phyloP scores from a whole-genome alignment of 768 basidiomycete genomes.

The Harrya chromipes region DNA sequence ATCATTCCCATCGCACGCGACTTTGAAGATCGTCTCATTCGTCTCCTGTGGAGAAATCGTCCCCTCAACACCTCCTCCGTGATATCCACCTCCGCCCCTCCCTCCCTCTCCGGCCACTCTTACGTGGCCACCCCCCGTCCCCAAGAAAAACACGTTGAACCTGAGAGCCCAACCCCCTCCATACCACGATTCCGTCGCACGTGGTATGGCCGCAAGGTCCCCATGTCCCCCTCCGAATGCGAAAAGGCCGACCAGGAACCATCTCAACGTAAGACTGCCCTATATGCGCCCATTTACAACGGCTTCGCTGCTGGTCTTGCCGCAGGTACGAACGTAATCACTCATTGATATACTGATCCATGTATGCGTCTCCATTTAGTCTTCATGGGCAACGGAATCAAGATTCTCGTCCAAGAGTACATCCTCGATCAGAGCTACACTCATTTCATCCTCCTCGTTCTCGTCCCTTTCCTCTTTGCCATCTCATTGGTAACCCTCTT shows the following conservation, averaged over 20 bases:
- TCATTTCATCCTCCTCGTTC: conserved; percentile 41
- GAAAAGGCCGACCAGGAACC: conserved; percentile 25
- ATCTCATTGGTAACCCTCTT: conserved; percentile 40
- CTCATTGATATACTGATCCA: not conserved
- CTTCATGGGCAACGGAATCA: conserved; percentile 63
- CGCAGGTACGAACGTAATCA: conserved; percentile 8
- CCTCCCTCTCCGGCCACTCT: conserved; percentile 40
- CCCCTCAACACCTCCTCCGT: conserved; percentile 26
- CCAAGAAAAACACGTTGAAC: conserved; percentile 13
- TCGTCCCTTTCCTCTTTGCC: conserved; percentile 42
- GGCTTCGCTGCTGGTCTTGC: conserved; percentile 28
- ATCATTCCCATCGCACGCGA: conserved; percentile 55
- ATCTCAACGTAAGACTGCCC: conserved; percentile 12
- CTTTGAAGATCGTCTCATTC: conserved; percentile 57
- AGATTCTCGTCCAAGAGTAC: conserved; percentile 54
- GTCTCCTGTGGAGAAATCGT: conserved; percentile 49
- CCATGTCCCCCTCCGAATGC: conserved; percentile 31
- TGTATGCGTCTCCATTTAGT: conserved; percentile 33
- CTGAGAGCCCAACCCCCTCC: conserved; percentile 22
- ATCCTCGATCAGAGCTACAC: conserved; percentile 43
- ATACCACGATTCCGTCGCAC: conserved; percentile 41
- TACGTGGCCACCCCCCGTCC: conserved; percentile 18
- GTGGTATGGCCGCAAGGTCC: conserved; percentile 60
- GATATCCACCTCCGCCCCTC: conserved; percentile 27
- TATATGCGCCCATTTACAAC: conserved; percentile 29